Percentiles rank a stretch among this genome's conserved stretches.
Conservation (phyloP, 768 basidiomycete species). For the Phanerochaete sordida region DNA sequence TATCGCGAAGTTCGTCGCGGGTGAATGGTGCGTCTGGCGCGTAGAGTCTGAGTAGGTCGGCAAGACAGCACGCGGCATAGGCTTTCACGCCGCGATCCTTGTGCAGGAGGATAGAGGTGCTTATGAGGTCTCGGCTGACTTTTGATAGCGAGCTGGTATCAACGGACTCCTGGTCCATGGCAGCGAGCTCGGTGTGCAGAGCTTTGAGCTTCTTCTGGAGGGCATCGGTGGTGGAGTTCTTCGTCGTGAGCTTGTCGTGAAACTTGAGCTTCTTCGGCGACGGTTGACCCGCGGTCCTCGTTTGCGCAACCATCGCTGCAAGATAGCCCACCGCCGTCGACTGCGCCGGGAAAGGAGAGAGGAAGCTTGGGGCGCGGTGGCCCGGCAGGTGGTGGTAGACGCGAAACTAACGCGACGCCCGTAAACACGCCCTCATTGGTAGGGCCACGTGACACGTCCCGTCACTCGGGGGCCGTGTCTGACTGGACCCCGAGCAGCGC, state of each 20-base stretch:
- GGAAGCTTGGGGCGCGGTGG: not conserved
- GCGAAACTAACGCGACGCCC: constrained; percentile 1
- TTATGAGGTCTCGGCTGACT: constrained; percentile 77
- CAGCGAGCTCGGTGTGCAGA: constrained; percentile 73
- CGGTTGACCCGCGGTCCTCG: constrained; percentile 52
- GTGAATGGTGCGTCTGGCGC: constrained; percentile 98
- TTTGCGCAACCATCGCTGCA: constrained; percentile 64
- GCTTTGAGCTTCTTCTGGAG: constrained; percentile 83
- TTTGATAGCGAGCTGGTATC: constrained; percentile 68
- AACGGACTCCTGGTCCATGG: constrained; percentile 83
- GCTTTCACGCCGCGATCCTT: constrained; percentile 97
- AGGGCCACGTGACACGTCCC: not conserved
- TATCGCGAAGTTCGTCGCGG: constrained; percentile 83
- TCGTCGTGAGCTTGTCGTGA: constrained; percentile 76
- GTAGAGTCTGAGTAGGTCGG: constrained; percentile 88
- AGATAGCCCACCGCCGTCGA: not conserved
- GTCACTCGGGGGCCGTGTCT: not conserved
- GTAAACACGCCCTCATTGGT: not conserved
- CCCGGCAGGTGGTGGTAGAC: not conserved
- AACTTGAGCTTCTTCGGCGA: constrained; percentile 67
- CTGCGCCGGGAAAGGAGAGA: not conserved
- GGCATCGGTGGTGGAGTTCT: constrained; percentile 74
- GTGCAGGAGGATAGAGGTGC: constrained; percentile 79
- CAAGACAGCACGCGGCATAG: constrained; percentile 89
- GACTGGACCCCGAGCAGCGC: too few relatives aligned